Conservation (phyloP, 2,329 filamentous ascomycete species). For the Sclerotinia spermophila region DNA sequence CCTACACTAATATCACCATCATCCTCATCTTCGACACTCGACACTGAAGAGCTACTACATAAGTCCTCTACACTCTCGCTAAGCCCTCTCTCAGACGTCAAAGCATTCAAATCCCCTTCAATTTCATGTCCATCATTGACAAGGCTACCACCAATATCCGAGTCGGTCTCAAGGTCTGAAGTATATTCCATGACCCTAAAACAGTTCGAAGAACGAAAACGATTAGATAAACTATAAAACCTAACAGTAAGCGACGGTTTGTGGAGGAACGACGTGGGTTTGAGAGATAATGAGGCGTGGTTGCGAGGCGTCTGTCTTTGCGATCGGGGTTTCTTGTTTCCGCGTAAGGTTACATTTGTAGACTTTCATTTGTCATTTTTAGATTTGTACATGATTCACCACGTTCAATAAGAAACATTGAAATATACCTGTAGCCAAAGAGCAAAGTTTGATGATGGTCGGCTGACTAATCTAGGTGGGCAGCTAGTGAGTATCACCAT, state of each 20-base stretch:
- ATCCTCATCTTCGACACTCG: not conserved
- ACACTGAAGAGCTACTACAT: not conserved
- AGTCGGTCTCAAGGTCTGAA: not conserved
- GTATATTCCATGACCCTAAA: not conserved
- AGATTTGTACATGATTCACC: not conserved
- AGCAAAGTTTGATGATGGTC: not conserved
- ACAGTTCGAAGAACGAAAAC: not conserved
- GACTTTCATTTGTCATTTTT: not conserved
- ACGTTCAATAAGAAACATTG: not conserved
- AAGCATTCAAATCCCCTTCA: not conserved
- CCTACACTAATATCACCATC: not conserved
- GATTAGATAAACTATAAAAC: not conserved
- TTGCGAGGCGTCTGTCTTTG: not conserved
- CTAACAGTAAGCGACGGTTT: not conserved
- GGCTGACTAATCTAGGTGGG: not conserved
- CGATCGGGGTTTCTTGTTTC: constrained; percentile 1
- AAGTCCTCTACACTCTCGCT: not conserved
- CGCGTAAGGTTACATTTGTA: not conserved
- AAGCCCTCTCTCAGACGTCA: not conserved
- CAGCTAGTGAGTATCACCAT: not conserved
- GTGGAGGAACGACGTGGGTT: not conserved
- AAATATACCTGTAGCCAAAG: not conserved
- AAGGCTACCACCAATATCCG: not conserved
- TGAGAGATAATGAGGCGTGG: not conserved
- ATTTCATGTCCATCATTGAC: not conserved